These are phyloP conservation scores for Tulasnella sp. DNA, from an alignment of 768 basidiomycete genomes.

Conservation along the genomic window DNA sequence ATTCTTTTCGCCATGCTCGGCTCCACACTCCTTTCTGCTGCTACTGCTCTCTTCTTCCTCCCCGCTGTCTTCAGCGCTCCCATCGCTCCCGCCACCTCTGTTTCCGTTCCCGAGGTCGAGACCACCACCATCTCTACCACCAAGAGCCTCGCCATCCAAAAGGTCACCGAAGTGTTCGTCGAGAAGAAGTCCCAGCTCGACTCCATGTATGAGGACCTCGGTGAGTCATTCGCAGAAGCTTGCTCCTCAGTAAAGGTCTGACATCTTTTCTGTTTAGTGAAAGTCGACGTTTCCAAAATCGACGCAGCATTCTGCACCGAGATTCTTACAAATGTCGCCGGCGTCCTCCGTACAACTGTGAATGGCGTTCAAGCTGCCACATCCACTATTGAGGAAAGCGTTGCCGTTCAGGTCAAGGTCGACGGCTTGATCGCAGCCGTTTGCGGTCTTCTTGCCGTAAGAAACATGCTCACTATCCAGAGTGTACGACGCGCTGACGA, in stretches of 20 bases:
- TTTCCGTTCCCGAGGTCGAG: neutral
- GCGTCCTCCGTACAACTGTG: neutral
- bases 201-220: neutral
- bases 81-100: neutral
- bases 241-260: neutral
- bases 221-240: neutral
- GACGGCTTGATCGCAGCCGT: neutral
- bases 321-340: neutral
- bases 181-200: neutral
- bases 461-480: neutral
- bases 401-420: neutral
- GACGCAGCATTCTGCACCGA: neutral
- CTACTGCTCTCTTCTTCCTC: constrained; percentile 17
- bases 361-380: neutral
- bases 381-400: neutral
- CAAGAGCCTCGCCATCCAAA: neutral
- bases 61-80: constrained; percentile 14
- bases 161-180: neutral
- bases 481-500: neutral
- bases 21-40: constrained; percentile 27
- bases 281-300: neutral
- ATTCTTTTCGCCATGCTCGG: constrained; percentile 11
- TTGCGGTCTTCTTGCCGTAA: neutral
- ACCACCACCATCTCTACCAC: neutral
- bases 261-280: neutral